Base-by-base conservation (phyloP, 148 eudicot species). In the Amaranthus cruentus region DNA sequence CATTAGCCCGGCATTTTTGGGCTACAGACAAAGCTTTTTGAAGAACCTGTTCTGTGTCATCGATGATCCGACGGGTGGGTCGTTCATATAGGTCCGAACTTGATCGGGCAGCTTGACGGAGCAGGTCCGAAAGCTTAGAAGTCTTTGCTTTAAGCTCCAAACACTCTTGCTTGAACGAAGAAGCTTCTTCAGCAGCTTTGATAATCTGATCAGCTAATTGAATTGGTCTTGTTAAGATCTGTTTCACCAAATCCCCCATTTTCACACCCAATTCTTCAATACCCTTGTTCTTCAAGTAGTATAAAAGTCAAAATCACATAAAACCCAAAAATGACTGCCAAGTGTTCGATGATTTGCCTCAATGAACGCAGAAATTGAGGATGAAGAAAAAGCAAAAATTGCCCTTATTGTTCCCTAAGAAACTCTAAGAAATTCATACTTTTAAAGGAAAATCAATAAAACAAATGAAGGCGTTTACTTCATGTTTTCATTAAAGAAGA, bases 71-170 rank as follows among this genome's bases (percentile, higher is more conserved):
- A 38, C 87, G 85, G 3, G 98, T 90, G 48, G 98, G 98, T 0
- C 98, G 91, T 73, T 95, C 93, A 74, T 95, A 95, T 8, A 95
- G 88, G 50, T 91, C 97, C 75, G 85, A 85, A 74, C 89, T 82
- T 0, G 96, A 88, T 0, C 98, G 88, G 1, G 98, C 97, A 2
- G 98, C 98, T 50, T 90, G 93, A 4, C 96, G 91, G 70, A 95
- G 89, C 12, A 95, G 86, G n/a, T 80, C 86, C n/a, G 88, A 88
- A 2, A 95, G 88, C 66, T 88, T 91, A n/a, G 88, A 82, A 3
- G 99, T 83, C 65, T 87, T 90, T 46, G 88, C 76, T 10, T 90
- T 90, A 55, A 95, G 87, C 48, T 95, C 99, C 3, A 77, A 11
- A 54, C 97, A 92, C 9, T 95, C 99, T 46, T 83, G 85, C 69